Percentiles rank a stretch among this genome's conserved stretches.
phyloP scores from a whole-genome alignment of 495 filamentous ascomycete species.

The Xylaria longipes region DNA sequence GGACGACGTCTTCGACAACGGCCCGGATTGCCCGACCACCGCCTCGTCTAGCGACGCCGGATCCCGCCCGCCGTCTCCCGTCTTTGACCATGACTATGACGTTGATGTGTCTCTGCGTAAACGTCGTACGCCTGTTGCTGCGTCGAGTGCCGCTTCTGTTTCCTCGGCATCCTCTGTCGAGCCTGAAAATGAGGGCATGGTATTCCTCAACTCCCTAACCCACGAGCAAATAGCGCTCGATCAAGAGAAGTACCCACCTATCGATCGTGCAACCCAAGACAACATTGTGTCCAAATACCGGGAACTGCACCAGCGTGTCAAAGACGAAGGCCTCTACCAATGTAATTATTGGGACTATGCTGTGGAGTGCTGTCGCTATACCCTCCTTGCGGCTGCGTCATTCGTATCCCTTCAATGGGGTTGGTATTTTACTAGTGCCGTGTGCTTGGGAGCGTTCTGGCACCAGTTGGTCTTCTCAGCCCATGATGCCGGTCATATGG shows the following conservation, averaged over 20 bases:
- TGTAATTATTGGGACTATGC: conserved; percentile 87
- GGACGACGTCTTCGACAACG: conserved; percentile 49
- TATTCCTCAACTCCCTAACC: conserved; percentile 77
- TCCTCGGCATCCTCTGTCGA: conserved; percentile 50
- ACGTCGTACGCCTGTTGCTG: conserved; percentile 27
- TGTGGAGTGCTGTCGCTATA: conserved; percentile 78
- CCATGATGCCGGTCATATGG: conserved; percentile 98
- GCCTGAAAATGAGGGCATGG: conserved; percentile 56
- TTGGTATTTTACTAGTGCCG: conserved; percentile 77
- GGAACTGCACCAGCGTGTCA: conserved; percentile 70
- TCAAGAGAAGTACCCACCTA: conserved; percentile 78
- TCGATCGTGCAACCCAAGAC: conserved; percentile 77
- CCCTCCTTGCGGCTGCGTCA: conserved; percentile 67
- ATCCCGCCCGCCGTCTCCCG: conserved; percentile 64
- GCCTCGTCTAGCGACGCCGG: conserved; percentile 49
- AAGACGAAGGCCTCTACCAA: conserved; percentile 76
- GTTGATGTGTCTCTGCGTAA: conserved; percentile 41
- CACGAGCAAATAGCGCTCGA: conserved; percentile 78
- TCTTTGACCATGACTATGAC: conserved; percentile 75
- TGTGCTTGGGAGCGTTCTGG: conserved; percentile 87
- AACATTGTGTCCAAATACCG: conserved; percentile 83
- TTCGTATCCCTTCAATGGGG: conserved; percentile 69
- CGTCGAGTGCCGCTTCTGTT: conserved; percentile 42
- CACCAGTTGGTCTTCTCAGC: conserved; percentile 95
- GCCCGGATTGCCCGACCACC: conserved; percentile 45